These are phyloP conservation scores for Prunus mongolica DNA, from an alignment of 306 rosid genomes.

Conservation along the genomic window DNA sequence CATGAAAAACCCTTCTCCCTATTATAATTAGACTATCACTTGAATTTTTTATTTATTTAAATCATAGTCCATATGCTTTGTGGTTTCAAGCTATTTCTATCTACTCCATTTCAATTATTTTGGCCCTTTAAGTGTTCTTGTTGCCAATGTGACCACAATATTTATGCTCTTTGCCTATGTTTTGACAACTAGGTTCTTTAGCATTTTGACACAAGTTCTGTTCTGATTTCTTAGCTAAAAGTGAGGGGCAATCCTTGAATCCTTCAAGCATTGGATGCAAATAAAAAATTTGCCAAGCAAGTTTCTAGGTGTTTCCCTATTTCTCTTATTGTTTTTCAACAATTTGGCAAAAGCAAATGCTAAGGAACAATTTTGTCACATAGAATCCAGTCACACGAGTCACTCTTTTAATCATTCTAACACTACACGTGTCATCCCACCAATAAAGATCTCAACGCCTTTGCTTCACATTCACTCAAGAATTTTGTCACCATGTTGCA, in stretches of 20 bases:
- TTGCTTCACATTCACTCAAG: not conserved
- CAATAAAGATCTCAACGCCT: not conserved
- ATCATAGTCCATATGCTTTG: not conserved
- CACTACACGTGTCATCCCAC: not conserved
- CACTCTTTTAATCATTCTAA: not conserved
- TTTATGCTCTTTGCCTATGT: not conserved
- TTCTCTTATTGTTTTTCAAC: not conserved
- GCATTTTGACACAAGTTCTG: not conserved
- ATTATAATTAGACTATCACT: too few species aligned
- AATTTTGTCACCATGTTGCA: not conserved
- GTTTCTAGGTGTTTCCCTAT: not conserved
- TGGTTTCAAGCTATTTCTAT: not conserved
- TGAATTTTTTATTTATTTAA: not conserved
- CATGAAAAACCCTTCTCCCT: too few species aligned
- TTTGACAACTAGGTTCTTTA: not conserved
- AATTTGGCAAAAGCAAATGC: not conserved
- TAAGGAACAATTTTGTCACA: not conserved
- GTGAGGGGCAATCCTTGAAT: not conserved
- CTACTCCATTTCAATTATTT: not conserved
- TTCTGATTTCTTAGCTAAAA: not conserved
- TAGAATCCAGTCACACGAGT: not conserved
- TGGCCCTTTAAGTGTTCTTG: not conserved
- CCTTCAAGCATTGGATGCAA: not conserved
- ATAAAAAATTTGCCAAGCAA: not conserved
- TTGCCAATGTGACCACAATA: not conserved